These are phyloP conservation scores for Penicillium antarcticum DNA, from an alignment of 495 filamentous ascomycete genomes.

Conservation along the genomic window DNA sequence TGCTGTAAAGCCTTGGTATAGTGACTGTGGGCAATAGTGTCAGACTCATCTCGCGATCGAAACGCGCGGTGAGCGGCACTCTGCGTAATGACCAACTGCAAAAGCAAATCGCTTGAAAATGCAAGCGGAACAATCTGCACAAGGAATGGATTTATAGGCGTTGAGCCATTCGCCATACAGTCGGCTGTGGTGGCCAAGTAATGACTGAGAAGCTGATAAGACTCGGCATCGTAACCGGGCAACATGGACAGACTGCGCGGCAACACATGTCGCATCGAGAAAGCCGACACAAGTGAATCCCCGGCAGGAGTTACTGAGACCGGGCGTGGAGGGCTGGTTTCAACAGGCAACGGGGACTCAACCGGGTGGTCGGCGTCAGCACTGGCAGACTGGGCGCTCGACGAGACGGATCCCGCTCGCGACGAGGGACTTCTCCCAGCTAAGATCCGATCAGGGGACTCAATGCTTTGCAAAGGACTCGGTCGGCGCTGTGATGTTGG, in stretches of 20 bases:
- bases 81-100: conserved; percentile 37
- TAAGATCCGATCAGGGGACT: conserved; percentile 10
- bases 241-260: conserved; percentile 32
- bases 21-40: conserved; percentile 32
- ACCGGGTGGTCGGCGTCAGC: not conserved
- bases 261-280: conserved; percentile 21
- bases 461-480: conserved; percentile 4
- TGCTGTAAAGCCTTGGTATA: conserved; percentile 33
- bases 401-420: conserved; percentile 15
- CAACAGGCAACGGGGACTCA: not conserved
- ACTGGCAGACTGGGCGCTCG: conserved; percentile 9
- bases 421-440: conserved; percentile 6
- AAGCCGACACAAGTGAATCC: conserved; percentile 2
- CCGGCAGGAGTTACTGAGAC: not conserved
- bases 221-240: conserved; percentile 31
- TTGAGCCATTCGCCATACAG: conserved; percentile 38
- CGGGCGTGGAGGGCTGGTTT: not conserved
- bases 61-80: conserved; percentile 39
- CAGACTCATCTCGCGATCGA: conserved; percentile 30
- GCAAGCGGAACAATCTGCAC: conserved; percentile 38
- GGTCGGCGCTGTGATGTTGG: not conserved
- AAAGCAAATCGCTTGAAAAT: conserved; percentile 34
- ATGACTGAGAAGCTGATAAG: conserved; percentile 33
- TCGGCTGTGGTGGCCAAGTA: conserved; percentile 36
- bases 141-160: conserved; percentile 35